These are phyloP conservation scores for Ascochyta rabiei DNA, from an alignment of 2,329 filamentous ascomycete genomes.

Conservation along the genomic window DNA sequence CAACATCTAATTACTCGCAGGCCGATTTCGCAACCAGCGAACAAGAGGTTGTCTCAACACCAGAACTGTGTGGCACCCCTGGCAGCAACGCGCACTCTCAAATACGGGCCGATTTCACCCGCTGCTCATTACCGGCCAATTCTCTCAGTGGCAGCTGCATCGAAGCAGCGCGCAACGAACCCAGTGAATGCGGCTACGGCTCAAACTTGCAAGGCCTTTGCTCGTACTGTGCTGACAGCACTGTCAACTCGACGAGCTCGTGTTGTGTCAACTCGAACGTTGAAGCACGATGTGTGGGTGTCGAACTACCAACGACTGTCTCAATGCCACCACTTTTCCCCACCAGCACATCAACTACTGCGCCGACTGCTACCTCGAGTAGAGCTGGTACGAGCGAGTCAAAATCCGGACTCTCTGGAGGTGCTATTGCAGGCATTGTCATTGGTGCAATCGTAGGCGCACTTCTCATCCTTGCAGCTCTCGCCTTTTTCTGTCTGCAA, in stretches of 20 bases:
- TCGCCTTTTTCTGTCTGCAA: conserved; percentile 64
- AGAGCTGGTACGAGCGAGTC: conserved; percentile 42
- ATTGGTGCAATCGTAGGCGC: conserved; percentile 77
- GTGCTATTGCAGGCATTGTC: conserved; percentile 88
- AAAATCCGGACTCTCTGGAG: conserved; percentile 69
- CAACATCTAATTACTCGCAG: conserved; percentile 52
- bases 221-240: conserved; percentile 81
- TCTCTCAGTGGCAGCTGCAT: conserved; percentile 80
- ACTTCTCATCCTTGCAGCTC: conserved; percentile 69
- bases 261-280: conserved; percentile 87
- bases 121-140: conserved; percentile 81
- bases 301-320: conserved; percentile 76
- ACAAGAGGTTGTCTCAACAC: conserved; percentile 78
- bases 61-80: conserved; percentile 71
- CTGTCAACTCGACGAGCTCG: conserved; percentile 90
- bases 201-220: conserved; percentile 77
- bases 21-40: conserved; percentile 88
- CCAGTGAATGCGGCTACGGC: conserved; percentile 83
- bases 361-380: conserved; percentile 45
- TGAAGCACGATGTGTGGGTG: conserved; percentile 72
- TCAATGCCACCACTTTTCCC: conserved; percentile 64
- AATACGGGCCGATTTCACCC: conserved; percentile 90
- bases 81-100: conserved; percentile 70
- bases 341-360: conserved; percentile 65
- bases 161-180: conserved; percentile 77